Evolutionary conservation across 2,329 filamentous ascomycete species (phyloP).

Genomic region (Emmonsia crescens): DNA sequence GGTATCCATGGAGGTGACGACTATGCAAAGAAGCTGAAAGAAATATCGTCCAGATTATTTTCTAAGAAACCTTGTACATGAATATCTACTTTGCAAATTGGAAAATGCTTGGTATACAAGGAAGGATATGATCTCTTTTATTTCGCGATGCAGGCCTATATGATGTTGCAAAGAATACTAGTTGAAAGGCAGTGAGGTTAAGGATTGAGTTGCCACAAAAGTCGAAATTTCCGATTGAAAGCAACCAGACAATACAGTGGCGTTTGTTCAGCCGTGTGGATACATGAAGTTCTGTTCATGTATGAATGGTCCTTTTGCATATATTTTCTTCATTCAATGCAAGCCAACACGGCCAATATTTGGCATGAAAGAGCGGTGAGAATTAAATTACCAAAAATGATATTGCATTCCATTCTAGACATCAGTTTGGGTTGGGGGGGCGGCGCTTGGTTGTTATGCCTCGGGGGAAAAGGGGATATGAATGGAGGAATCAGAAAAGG

Average conservation of each 20-base stretch:
- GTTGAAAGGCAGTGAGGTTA: neutral
- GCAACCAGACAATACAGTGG: neutral
- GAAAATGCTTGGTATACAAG: neutral
- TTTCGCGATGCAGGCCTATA: neutral
- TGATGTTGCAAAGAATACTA: neutral
- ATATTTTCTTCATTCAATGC: neutral
- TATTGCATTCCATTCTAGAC: neutral
- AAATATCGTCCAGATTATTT: neutral
- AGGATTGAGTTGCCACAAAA: neutral
- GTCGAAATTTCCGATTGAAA: neutral
- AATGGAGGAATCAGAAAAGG: neutral
- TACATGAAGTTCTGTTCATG: neutral
- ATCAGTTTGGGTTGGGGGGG: neutral
- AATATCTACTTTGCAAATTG: neutral
- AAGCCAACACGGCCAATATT: too few relatives aligned
- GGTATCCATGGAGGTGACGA: too few relatives aligned
- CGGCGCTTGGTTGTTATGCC: neutral
- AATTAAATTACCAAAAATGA: neutral
- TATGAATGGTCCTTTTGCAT: neutral
- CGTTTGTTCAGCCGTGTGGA: neutral
- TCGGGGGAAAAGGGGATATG: neutral
- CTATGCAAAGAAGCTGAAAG: neutral
- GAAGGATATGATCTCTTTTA: neutral
- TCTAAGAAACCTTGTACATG: neutral
- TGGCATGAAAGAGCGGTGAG: slow-evolving; percentile 1